A percentile compares a stretch with the other conserved stretches of the same genome.
These are phyloP conservation scores for Vitis hybrid DNA, from an alignment of 177 flowering plant genomes.

Conservation along the genomic window DNA sequence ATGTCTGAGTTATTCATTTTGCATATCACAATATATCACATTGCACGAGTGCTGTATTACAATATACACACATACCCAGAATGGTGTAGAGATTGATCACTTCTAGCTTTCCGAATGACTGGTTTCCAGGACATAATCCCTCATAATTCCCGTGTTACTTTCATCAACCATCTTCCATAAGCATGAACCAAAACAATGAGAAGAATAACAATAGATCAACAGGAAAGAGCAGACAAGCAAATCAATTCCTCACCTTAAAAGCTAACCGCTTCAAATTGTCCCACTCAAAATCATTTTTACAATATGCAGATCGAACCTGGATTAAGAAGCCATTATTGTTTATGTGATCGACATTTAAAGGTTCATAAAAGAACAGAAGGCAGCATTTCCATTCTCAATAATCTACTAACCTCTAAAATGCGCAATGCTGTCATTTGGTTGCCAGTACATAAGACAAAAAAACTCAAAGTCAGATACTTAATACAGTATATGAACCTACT, in stretches of 20 bases:
- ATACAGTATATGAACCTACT: background rate
- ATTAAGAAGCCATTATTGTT: background rate
- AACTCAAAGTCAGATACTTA: background rate
- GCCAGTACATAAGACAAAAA: background rate
- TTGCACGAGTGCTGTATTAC: too few species aligned
- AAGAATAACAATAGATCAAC: background rate
- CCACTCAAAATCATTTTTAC: slow-evolving; percentile 91
- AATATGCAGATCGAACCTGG: slow-evolving; percentile 89
- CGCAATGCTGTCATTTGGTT: slow-evolving; percentile 57
- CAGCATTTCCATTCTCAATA: background rate
- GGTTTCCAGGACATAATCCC: slow-evolving; percentile 79
- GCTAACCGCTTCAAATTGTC: slow-evolving; percentile 81
- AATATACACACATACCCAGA: too few species aligned
- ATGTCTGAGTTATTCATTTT: too few species aligned
- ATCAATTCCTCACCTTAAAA: slow-evolving; percentile 39
- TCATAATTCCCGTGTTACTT: slow-evolving; percentile 73
- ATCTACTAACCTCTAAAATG: slow-evolving; percentile 66
- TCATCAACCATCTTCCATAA: slow-evolving; percentile 69
- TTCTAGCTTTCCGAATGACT: slow-evolving; percentile 46
- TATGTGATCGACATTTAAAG: too few species aligned
- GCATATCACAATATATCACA: too few species aligned
- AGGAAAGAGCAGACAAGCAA: background rate
- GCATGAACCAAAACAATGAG: background rate
- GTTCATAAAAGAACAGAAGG: too few species aligned
- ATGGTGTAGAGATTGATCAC: slow-evolving; percentile 17